phyloP scores from a whole-genome alignment of 768 basidiomycete species.

The Tulasnella sp. region DNA sequence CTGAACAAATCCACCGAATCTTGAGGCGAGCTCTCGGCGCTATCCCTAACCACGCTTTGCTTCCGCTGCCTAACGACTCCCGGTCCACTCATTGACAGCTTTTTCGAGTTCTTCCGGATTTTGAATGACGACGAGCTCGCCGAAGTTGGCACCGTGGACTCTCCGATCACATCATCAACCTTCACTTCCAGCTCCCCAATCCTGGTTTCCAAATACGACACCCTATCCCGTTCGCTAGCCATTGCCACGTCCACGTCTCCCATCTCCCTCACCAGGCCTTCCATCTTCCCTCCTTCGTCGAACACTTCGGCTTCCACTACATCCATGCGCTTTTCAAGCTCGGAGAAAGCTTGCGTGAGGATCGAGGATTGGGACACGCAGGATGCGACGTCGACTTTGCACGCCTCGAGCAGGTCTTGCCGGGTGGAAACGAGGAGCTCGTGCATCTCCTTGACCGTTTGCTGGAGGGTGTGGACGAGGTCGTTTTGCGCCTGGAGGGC shows the following conservation, averaged over 20 bases:
- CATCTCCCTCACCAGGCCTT: neutral
- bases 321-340: neutral
- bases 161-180: constrained; percentile 7
- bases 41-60: neutral
- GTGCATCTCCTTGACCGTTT: constrained; percentile 11
- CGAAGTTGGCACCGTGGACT: neutral
- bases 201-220: neutral
- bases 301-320: neutral
- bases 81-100: neutral
- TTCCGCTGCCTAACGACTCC: neutral
- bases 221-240: constrained; percentile 15
- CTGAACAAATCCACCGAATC: neutral
- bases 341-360: neutral
- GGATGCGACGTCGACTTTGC: constrained; percentile 3
- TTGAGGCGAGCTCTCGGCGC: neutral
- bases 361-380: neutral
- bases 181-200: neutral
- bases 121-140: neutral
- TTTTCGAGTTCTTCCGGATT: constrained; percentile 6
- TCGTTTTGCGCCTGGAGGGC: constrained; percentile 13
- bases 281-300: neutral
- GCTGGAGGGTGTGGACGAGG: neutral
- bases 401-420: constrained; percentile 4
- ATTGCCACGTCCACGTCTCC: constrained; percentile 15
- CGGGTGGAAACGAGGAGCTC: constrained; percentile 14